phyloP scores from a whole-genome alignment of 2,329 filamentous ascomycete species.

The Penicillium sp. region DNA sequence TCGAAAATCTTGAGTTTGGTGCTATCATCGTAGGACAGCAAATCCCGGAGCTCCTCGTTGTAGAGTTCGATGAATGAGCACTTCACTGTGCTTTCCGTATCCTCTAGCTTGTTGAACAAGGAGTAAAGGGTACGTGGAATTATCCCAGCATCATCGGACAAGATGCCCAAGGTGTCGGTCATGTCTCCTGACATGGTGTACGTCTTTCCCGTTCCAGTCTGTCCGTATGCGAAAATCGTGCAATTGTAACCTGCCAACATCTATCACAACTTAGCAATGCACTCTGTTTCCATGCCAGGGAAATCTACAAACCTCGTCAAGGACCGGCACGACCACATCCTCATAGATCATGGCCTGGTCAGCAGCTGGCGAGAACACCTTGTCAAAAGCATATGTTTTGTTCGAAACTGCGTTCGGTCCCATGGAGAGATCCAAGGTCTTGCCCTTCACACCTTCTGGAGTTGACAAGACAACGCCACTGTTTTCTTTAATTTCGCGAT shows the following conservation, averaged over 20 bases:
- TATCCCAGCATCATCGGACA: slow-evolving; percentile 90
- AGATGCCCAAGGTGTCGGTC: slow-evolving; percentile 75
- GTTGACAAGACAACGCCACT: slow-evolving; percentile 87
- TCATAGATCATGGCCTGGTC: slow-evolving; percentile 94
- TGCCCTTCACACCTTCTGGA: slow-evolving; percentile 75
- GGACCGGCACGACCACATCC: slow-evolving; percentile 85
- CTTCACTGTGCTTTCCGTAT: slow-evolving; percentile 82
- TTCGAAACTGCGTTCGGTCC: slow-evolving; percentile 88
- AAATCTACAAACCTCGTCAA: slow-evolving; percentile 71
- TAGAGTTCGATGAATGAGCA: slow-evolving; percentile 99
- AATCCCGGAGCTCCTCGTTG: slow-evolving; percentile 91
- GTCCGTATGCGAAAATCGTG: slow-evolving; percentile 97
- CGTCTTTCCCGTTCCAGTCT: slow-evolving; percentile 96
- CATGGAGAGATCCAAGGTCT: slow-evolving; percentile 81
- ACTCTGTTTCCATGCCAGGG: neutral
- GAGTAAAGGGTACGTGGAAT: slow-evolving; percentile 86
- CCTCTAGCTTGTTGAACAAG: slow-evolving; percentile 80
- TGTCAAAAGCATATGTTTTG: slow-evolving; percentile 95
- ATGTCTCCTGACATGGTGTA: slow-evolving; percentile 99
- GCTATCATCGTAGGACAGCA: slow-evolving; percentile 76
- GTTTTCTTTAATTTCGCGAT: slow-evolving; percentile 89
- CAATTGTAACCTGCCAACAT: slow-evolving; percentile 95
- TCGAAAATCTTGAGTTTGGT: slow-evolving; percentile 94
- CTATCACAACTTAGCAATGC: slow-evolving; percentile 45
- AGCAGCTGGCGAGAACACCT: slow-evolving; percentile 90